Percentiles rank a stretch among this genome's conserved stretches.
These are phyloP conservation scores for Glomus cerebriforme DNA, from an alignment of 192 early-diverging fungal genomes.

Conservation along the genomic window DNA sequence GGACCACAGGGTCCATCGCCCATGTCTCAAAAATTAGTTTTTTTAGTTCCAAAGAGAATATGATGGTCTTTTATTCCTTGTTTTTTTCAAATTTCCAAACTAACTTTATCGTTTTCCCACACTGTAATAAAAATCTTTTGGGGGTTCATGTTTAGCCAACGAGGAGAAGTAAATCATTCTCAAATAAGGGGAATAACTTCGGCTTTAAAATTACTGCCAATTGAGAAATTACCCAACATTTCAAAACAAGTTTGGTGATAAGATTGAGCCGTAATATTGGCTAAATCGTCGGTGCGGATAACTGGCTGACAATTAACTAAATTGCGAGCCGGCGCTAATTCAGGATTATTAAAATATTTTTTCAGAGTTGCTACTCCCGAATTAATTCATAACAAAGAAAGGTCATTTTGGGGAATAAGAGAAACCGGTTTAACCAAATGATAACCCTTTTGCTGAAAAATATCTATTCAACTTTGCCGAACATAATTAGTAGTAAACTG, in stretches of 20 bases:
- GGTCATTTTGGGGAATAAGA: slow-evolving; percentile 11
- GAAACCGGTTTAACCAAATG: background rate
- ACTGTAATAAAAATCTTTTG: slow-evolving; percentile 36
- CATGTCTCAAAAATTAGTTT: slow-evolving; percentile 70
- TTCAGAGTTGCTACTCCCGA: background rate
- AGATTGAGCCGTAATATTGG: slow-evolving; percentile 24
- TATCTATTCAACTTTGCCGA: background rate
- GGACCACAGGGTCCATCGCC: slow-evolving; percentile 68
- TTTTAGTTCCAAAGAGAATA: slow-evolving; percentile 50
- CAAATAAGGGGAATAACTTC: slow-evolving; percentile 60
- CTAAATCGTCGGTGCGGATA: background rate
- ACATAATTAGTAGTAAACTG: slow-evolving; percentile 3
- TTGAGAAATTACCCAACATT: slow-evolving; percentile 68
- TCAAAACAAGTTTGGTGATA: slow-evolving; percentile 71
- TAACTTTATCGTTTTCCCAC: slow-evolving; percentile 56
- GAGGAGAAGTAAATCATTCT: slow-evolving; percentile 47
- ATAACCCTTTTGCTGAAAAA: slow-evolving; percentile 11
- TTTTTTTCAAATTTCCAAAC: slow-evolving; percentile 57
- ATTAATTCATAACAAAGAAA: slow-evolving; percentile 8
- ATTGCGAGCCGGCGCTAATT: background rate
- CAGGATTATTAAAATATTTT: slow-evolving; percentile 11
- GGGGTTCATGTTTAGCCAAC: slow-evolving; percentile 5
- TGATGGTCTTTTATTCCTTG: slow-evolving; percentile 53
- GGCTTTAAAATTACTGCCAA: slow-evolving; percentile 55
- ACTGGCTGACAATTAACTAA: slow-evolving; percentile 6